Evolutionary conservation across 1,139 yeast genomes (phyloP), one percentile per base, ranked within the genome.

Genomic region (Pichia sp.): DNA sequence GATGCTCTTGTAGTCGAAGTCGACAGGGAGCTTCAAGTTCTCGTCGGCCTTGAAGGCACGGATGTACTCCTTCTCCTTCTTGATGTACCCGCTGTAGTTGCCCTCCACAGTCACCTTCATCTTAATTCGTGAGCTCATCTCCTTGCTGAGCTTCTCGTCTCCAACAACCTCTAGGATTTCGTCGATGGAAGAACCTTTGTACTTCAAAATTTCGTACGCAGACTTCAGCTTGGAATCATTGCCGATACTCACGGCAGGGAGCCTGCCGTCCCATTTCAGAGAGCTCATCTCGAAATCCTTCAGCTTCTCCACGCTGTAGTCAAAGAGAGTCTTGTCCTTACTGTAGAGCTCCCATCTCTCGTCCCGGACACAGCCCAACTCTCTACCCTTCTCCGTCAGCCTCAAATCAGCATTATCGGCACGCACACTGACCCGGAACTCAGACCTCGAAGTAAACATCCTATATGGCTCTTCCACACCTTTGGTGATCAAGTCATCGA

Each of bases 401-500:
- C 99, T 75, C 55, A 78, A 69, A 66, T 95, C 98, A 0, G 99
- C 99, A 72, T 93, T 95, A 69, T 95, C 99, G 1, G 97, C 84
- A 56, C 99, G 77, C 8, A 91, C 87, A 33, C 92, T 85, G 46
- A 95, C 81, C 65, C 99, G 77, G 69, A 90, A 95, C 67, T 95
- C 99, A 0, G 96, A 88, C 54, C 99, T 78, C 2, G 97, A 90
- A 0, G 99, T 95, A 67, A 95, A 95, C 99, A 95, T 95, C 60
- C 99, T 77, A 68, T 95, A 95, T 1, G 99, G 99, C 67, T 95
- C 99, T 58, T 87, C 92, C 1, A 95, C 97, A 20, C 99, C 99
- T 71, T 91, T 90, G 1, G 97, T 92, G 42, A 91, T 87, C 62
- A 95, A 75, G 71, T 95, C 99, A 70, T 95, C 99, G 47, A 95